Evolutionary conservation across 2,329 filamentous ascomycete species (phyloP).

Genomic region (Claviceps paspali): DNA sequence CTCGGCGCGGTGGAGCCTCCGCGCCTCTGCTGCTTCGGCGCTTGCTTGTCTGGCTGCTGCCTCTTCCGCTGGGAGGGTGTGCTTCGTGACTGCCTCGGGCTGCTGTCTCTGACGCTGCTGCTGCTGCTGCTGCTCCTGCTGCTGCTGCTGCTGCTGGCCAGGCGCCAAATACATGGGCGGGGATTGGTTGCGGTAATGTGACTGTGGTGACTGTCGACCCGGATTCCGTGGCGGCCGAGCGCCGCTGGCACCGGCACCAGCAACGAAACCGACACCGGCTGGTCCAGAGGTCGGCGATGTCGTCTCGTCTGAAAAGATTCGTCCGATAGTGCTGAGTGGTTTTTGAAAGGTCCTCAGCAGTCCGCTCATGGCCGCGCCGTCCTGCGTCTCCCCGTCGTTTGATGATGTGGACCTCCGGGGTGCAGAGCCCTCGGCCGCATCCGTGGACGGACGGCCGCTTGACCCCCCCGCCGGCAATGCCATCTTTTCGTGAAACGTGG

Average conservation of each 20-base stretch:
- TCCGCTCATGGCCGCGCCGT: constrained; percentile 69
- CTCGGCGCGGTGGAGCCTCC: constrained; percentile 67
- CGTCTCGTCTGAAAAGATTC: constrained; percentile 71
- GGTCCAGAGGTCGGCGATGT: constrained; percentile 22
- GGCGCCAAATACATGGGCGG: constrained; percentile 9
- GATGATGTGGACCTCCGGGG: constrained; percentile 41
- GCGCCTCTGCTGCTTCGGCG: constrained; percentile 76
- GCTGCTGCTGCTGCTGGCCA: constrained; percentile 9
- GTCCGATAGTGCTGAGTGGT: constrained; percentile 78
- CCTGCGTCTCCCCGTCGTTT: constrained; percentile 42
- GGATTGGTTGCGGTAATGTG: constrained; percentile 12
- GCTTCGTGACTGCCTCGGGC: constrained; percentile 13
- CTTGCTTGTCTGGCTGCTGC: constrained; percentile 81
- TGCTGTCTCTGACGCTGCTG: neutral
- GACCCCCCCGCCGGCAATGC: constrained; percentile 11
- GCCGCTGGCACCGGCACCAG: constrained; percentile 15
- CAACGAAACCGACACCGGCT: too few relatives aligned
- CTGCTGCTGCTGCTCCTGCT: constrained; percentile 5
- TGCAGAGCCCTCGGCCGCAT: constrained; percentile 17
- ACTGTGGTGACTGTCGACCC: constrained; percentile 15
- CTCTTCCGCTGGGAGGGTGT: constrained; percentile 59
- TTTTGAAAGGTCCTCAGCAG: constrained; percentile 81
- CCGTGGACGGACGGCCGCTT: constrained; percentile 27
- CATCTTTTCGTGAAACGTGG: constrained; percentile 32
- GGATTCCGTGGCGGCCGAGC: constrained; percentile 22